Evolutionary conservation across 768 basidiomycete genomes (phyloP), one percentile per base, ranked within the genome.

Genomic region (Mycena crocata): DNA sequence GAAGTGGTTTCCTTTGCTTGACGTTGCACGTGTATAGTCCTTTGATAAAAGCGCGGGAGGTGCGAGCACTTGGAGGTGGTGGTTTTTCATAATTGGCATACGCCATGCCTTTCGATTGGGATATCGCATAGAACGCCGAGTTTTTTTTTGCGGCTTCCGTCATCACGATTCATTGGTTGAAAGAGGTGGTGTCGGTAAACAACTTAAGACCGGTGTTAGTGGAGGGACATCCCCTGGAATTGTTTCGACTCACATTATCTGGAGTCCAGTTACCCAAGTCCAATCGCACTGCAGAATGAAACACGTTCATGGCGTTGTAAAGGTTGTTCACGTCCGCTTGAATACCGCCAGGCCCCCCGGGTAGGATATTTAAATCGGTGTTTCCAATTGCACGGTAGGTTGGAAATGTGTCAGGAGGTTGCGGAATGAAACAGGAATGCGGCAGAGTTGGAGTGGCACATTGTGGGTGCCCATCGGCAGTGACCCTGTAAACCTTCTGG

Each of bases 371-470:
- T 17, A 70, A 66, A 39, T 62, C 56, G 9, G 57, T 64, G 39
- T 70, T 66, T n/a, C 61, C 55, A 31, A 70, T 64, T 10, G 55
- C 66, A 28, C 57, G 45, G 37, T 67, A 63, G 30, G 34, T 56
- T 17, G 54, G 21, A 35, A 62, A 60, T 19, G 48, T n/a, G n/a
- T n/a, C n/a, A n/a, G n/a, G n/a, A n/a, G n/a, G n/a, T n/a, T n/a
- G 15, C 10, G 54, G 64, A 37, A 48, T 50, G 17, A 37, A 24
- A 54, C 56, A 57, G 17, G 42, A 48, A 44, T n/a, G 21, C 10
- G 57, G 59, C 31, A 50, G 8, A n/a, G 24, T 26, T 13, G 46
- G 26, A 46, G n/a, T n/a, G n/a, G 24, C 23, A 31, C 62, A 64
- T 24, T 42, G 35, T 10, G 68, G 50, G 17, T 49, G 24, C 7